Conservation (phyloP, 2,329 filamentous ascomycete species). For the Shiraia bambusicola region DNA sequence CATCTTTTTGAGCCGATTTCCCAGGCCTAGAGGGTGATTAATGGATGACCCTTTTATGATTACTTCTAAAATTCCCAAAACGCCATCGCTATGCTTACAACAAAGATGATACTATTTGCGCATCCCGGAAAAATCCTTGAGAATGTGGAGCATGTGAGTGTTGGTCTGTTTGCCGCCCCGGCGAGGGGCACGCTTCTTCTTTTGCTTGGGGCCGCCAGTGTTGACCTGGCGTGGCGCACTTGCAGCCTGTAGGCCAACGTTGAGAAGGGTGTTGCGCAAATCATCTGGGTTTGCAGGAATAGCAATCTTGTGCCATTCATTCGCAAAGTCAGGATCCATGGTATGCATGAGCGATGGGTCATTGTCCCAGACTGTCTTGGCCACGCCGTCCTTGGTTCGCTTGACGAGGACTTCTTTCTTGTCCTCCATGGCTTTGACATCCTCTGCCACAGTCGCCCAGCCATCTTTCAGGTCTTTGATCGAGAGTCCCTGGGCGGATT, state of each 20-base stretch:
- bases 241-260: constrained; percentile 62
- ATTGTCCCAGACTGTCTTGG: constrained; percentile 81
- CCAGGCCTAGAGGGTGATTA: too few species aligned
- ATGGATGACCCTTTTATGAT: too few species aligned
- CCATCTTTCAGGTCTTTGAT: constrained; percentile 95
- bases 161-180: constrained; percentile 81
- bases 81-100: constrained; percentile 36
- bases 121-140: constrained; percentile 69
- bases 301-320: constrained; percentile 78
- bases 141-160: constrained; percentile 77
- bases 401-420: constrained; percentile 81
- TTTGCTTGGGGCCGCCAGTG: constrained; percentile 71
- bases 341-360: constrained; percentile 73
- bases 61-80: constrained; percentile 27
- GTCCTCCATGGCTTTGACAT: constrained; percentile 74
- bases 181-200: constrained; percentile 74
- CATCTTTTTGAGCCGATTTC: too few species aligned
- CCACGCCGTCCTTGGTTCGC: constrained; percentile 84
- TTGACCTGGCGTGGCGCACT: constrained; percentile 4
- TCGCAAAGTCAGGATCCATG: constrained; percentile 80
- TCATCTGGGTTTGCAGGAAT: constrained; percentile 71
- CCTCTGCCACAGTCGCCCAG: constrained; percentile 81
- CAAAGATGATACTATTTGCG: constrained; percentile 31
- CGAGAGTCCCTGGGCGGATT: constrained; percentile 74
- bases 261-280: constrained; percentile 73